Base-by-base conservation (phyloP, 192 early-diverging fungal species). In the Coemansia interrupta region DNA sequence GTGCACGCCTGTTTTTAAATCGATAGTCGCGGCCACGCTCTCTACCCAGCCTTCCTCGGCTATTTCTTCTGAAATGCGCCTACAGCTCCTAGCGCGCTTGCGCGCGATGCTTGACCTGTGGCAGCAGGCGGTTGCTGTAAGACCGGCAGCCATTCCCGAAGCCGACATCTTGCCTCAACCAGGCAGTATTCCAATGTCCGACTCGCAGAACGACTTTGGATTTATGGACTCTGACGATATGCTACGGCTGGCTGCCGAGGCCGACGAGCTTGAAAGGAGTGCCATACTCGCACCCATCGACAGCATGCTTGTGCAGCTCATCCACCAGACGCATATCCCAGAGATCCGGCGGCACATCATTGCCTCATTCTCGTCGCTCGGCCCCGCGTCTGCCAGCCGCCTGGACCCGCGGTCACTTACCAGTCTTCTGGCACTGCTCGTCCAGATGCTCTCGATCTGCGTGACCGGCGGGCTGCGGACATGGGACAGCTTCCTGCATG, bases 401-500 rank as follows among this genome's bases (percentile, higher is more conserved):
- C 40, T 30, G 9, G 36, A 48, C 5, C 23, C 45, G n/a, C 68
- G 56, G 5, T 48, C 22, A 20, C 62, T 78, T 4, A 66, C 59
- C 39, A 30, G 54, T 14, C 42, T 39, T 4, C 47, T 65, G 4
- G 23, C 13, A 1, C 18, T 66, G 7, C 43, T 78, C 30, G 65
- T 49, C 0, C 51, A 38, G 1, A 68, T 69, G 75, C 66, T 78
- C 11, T 61, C 65, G 2, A 38, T 57, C 2, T 78, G 75, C 22
- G 75, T 78, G n/a, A 58, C 51, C 4, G 65, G 55, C 1, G 62
- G 70, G 13, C 29, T 68, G 58, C 61, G 75, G 6, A 71, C 75
- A 2, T 78, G 75, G 75, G 70, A 78, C 51, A 70, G 75, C 42
- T 78, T 78, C 41, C 45, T 78, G 22, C 70, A 72, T 23, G 75